phyloP scores from a whole-genome alignment of 768 basidiomycete genomes.

The Suillus cothurnatus region DNA sequence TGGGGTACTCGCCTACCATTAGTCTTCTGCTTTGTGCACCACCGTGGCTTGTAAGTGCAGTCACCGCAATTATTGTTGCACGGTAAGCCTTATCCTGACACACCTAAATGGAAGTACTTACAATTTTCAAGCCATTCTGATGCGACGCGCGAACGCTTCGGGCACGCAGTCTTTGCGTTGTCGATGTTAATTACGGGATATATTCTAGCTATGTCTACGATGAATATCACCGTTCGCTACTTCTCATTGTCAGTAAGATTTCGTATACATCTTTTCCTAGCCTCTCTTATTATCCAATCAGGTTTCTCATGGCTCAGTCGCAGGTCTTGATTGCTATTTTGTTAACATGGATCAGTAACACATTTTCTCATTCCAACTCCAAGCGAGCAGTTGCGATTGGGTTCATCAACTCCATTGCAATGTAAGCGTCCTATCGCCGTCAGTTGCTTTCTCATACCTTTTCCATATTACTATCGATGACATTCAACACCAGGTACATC shows the following conservation, averaged over 20 bases:
- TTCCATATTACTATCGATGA: conserved; percentile 4
- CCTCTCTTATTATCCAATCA: conserved; percentile 23
- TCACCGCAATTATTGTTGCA: conserved; percentile 29
- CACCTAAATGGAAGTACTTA: conserved; percentile 1
- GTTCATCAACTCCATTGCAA: conserved; percentile 7
- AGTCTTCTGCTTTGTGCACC: conserved; percentile 74
- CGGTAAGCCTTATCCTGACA: background rate
- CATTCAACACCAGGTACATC: conserved; percentile 43
- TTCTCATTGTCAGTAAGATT: conserved; percentile 46
- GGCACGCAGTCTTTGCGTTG: conserved; percentile 58
- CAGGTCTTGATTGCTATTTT: conserved; percentile 69
- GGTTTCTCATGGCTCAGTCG: conserved; percentile 71
- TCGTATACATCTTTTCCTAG: background rate
- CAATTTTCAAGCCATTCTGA: conserved; percentile 61
- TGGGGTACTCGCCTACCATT: conserved; percentile 60
- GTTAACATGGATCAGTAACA: conserved; percentile 47
- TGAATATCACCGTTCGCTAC: conserved; percentile 61
- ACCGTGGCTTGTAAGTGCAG: conserved; percentile 46
- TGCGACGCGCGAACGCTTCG: conserved; percentile 63
- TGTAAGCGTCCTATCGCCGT: conserved; percentile 10
- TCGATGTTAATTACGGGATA: conserved; percentile 63
- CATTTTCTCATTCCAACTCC: conserved; percentile 70
- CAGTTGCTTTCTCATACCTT: conserved; percentile 8
- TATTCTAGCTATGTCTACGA: conserved; percentile 59
- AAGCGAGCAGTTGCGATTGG: conserved; percentile 58